Evolutionary conservation across 768 basidiomycete genomes (phyloP).

Genomic region (Russula earlei): DNA sequence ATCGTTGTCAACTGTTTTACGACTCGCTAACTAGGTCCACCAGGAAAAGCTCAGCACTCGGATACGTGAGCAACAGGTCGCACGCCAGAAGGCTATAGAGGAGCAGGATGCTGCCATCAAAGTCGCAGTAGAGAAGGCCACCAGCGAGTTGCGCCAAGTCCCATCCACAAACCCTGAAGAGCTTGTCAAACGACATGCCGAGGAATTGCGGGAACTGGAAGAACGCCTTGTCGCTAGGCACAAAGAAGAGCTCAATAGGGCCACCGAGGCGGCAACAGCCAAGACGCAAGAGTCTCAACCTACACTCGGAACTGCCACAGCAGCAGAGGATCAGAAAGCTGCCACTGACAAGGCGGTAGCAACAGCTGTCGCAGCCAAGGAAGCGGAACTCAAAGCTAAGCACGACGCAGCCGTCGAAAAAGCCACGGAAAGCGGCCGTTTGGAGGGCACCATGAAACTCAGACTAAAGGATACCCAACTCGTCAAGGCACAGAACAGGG

Average conservation of each 20-base stretch:
- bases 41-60: slow-evolving; percentile 41
- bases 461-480: slow-evolving; percentile 68
- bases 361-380: slow-evolving; percentile 40
- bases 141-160: slow-evolving; percentile 32
- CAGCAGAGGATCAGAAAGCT: slow-evolving; percentile 30
- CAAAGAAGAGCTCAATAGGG: slow-evolving; percentile 43
- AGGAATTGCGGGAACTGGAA: slow-evolving; percentile 50
- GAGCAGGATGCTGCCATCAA: slow-evolving; percentile 43
- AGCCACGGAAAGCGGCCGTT: slow-evolving; percentile 60
- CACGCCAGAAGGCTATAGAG: slow-evolving; percentile 42
- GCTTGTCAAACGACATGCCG: slow-evolving; percentile 42
- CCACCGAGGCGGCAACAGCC: slow-evolving; percentile 32
- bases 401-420: slow-evolving; percentile 49
- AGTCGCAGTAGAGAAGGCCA: slow-evolving; percentile 48
- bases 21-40: background rate
- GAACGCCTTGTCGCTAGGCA: slow-evolving; percentile 44
- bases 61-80: slow-evolving; percentile 44
- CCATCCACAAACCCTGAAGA: slow-evolving; percentile 31
- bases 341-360: slow-evolving; percentile 41
- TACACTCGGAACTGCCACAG: slow-evolving; percentile 19
- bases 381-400: slow-evolving; percentile 36
- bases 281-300: slow-evolving; percentile 22
- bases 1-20: background rate
- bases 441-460: slow-evolving; percentile 49
- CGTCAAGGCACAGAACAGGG: slow-evolving; percentile 45